Base-by-base conservation (phyloP, 768 basidiomycete genomes). In the Botryobasidium botryosum region DNA sequence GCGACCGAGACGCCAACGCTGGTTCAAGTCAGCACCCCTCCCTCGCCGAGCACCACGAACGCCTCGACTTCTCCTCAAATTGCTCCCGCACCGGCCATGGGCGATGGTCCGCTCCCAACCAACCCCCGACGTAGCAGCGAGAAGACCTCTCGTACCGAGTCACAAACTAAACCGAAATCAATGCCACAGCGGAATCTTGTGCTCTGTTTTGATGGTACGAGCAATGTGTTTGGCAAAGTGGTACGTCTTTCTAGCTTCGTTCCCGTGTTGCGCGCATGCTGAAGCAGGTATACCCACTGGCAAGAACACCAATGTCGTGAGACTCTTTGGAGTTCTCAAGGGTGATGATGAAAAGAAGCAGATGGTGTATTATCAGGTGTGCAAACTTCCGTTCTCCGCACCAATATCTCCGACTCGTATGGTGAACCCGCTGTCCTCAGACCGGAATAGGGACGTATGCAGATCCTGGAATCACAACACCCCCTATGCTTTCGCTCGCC, bases 291-390 rank as follows among this genome's bases (percentile, higher is more conserved):
- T n/a, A n/a, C n/a, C n/a, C n/a, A n/a, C 25, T 40, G 37, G 32
- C 4, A 32, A 20, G 6, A 78, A 80, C 53, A 74, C 80, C 12
- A 82, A 83, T 47, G 69, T 79, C 29, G 74, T 79, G 45, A 74
- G 74, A 53, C 64, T 88, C 32, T 82, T 79, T 59, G 64, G 69
- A 4, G 61, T 86, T 20, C 65, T 86, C 29, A 67, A 70, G 61
- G 79, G 74, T 56, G 74, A 76, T 43, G 50, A 55, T 31, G 62
- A 64, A n/a, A 63, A 68, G 20, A 53, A 68, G 36, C 78, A 79
- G 50, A 56, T 79, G 1, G 65, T 65, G 53, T 84, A 81, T 56
- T 86, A 86, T 54, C 83, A 85, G 61, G 78, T 75, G 36, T 23
- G 56, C 49, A 5, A 27, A 21, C 13, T 17, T 27, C 25, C 10